phyloP scores from a whole-genome alignment of 495 filamentous ascomycete genomes.

The Aspergillus sparsus region DNA sequence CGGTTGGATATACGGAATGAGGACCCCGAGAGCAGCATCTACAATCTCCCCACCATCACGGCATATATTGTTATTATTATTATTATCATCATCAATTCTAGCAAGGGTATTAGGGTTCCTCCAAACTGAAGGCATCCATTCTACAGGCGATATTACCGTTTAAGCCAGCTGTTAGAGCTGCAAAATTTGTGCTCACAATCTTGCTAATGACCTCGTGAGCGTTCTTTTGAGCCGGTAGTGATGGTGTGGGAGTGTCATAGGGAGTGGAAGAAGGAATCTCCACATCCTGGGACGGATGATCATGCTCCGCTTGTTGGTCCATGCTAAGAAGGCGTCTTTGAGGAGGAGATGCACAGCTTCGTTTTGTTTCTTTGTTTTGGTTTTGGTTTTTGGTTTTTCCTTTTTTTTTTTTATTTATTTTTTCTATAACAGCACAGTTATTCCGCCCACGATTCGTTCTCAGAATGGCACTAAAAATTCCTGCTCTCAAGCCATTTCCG shows the following conservation, averaged over 20 bases:
- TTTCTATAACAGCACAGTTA: neutral
- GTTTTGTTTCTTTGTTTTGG: no score
- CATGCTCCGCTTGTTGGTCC: slow-evolving; percentile 16
- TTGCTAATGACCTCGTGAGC: slow-evolving; percentile 32
- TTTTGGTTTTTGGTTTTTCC: no score
- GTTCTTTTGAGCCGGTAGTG: slow-evolving; percentile 13
- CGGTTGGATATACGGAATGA: slow-evolving; percentile 55
- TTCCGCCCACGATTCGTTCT: neutral
- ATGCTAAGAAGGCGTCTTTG: neutral
- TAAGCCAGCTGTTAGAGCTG: slow-evolving; percentile 54
- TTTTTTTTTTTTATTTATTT: neutral
- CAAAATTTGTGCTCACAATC: slow-evolving; percentile 51
- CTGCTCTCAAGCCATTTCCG: neutral
- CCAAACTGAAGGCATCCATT: neutral
- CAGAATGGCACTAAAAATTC: neutral
- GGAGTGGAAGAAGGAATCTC: slow-evolving; percentile 3
- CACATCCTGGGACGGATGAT: slow-evolving; percentile 5
- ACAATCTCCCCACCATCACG: neutral
- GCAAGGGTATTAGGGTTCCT: neutral
- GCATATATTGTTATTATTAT: slow-evolving; percentile 1
- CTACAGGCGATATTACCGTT: slow-evolving; percentile 32
- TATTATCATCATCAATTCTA: neutral
- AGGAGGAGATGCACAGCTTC: neutral
- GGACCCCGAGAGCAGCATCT: slow-evolving; percentile 52
- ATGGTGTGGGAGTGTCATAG: slow-evolving; percentile 2